Conservation (phyloP, 2,329 filamentous ascomycete species). For the Fusarium tricinctum region DNA sequence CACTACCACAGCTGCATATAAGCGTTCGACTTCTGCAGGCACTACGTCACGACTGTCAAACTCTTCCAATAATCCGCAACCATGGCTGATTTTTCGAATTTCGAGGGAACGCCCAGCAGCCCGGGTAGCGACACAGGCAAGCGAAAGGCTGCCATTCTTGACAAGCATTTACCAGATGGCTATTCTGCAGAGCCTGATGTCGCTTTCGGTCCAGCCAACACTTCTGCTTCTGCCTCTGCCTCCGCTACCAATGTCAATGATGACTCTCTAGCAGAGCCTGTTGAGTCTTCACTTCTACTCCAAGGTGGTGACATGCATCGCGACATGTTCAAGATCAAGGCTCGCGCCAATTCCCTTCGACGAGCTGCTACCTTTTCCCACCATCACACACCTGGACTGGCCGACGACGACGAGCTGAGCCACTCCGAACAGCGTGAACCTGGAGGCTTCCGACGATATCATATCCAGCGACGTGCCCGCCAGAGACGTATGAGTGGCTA, state of each 20-base stretch:
- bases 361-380: constrained; percentile 78
- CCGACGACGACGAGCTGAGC: constrained; percentile 50
- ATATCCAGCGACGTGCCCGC: constrained; percentile 56
- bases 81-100: constrained; percentile 52
- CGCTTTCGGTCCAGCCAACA: constrained; percentile 44
- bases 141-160: constrained; percentile 55
- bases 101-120: constrained; percentile 47
- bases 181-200: constrained; percentile 58
- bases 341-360: constrained; percentile 64
- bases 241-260: constrained; percentile 34
- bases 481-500: constrained; percentile 56
- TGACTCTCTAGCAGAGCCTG: constrained; percentile 56
- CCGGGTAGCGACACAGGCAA: constrained; percentile 48
- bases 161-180: constrained; percentile 57
- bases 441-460: constrained; percentile 64
- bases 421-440: constrained; percentile 60
- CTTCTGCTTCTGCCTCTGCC: constrained; percentile 25
- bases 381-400: constrained; percentile 55
- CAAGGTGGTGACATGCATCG: constrained; percentile 85
- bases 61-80: constrained; percentile 12
- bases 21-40: constrained; percentile 1
- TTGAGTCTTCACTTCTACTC: constrained; percentile 75
- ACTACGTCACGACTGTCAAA: constrained; percentile 35
- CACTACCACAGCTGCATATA: constrained; percentile 4
- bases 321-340: constrained; percentile 81